A percentile compares a stretch with the other conserved stretches of the same genome.
Conservation (phyloP, 768 basidiomycete species). For the Amanita exitialis region DNA sequence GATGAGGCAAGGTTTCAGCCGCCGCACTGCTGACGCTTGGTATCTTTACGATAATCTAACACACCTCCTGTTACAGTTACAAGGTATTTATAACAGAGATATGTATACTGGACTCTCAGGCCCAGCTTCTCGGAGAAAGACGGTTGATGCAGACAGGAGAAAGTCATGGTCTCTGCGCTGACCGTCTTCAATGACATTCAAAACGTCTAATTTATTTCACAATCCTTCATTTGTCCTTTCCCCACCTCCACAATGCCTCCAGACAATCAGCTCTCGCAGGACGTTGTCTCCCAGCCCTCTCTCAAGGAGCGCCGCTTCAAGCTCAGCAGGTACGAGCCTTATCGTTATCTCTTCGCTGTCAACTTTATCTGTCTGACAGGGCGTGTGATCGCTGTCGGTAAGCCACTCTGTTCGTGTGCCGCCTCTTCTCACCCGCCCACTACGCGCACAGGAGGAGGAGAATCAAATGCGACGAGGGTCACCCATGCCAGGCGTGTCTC, state of each 20-base stretch:
- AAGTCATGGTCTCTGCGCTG: background rate
- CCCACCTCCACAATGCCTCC: constrained; percentile 20
- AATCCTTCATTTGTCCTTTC: background rate
- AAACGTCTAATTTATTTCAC: too few relatives aligned
- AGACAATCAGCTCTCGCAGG: background rate
- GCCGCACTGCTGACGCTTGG: background rate
- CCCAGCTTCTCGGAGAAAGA: too few relatives aligned
- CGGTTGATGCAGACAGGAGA: background rate
- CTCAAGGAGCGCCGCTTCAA: constrained; percentile 82
- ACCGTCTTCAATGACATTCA: background rate
- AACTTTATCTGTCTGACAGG: constrained; percentile 27
- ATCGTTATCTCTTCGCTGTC: background rate
- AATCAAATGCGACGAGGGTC: constrained; percentile 85
- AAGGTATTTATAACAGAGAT: background rate
- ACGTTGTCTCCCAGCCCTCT: constrained; percentile 17
- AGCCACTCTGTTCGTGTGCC: constrained; percentile 16
- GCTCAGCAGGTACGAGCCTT: constrained; percentile 57
- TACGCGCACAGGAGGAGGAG: constrained; percentile 48
- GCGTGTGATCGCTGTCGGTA: constrained; percentile 90
- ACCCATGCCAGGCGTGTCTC: constrained; percentile 83
- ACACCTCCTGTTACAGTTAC: background rate
- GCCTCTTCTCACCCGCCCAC: background rate
- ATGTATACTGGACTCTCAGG: too few relatives aligned
- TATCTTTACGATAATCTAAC: background rate
- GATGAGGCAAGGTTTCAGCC: constrained; percentile 4